Evolutionary conservation across 257 asterid species (phyloP), one percentile per base, ranked within the genome.

Genomic region (Solanum medicagineum): DNA sequence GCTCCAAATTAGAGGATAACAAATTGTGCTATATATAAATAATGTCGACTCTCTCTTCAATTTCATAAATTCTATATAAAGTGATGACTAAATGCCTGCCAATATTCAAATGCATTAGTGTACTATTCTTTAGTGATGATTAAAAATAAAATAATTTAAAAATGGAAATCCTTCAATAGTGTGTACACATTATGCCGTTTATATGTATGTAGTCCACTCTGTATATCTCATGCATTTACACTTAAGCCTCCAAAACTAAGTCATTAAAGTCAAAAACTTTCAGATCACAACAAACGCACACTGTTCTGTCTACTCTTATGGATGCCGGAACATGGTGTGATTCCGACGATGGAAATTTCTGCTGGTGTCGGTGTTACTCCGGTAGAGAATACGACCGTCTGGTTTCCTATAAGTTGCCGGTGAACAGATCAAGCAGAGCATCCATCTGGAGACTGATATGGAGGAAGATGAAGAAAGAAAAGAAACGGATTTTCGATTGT

Each of bases 391-490:
- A 62, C 60, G 24, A 15, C 73, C 62, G 62, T 24, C 22, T 62
- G 12, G 57, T 51, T 29, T 80, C 92, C 80, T 65, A 84, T 44
- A 55, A 80, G 1, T 45, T 59, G 44, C 87, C 84, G 3, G 84
- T n/a, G 63, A 87, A 59, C 29, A 85, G 88, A 85, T 89, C 98
- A 90, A 88, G 81, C 71, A 77, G n/a, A 49, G 44, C 47, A 32
- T 16, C 87, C 59, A 89, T 92, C 17, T 93, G 97, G 98, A 89
- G 85, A 24, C 88, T 86, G 77, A 81, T 94, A 42, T 94, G 97
- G 98, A 91, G 90, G 91, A 95, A 93, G 91, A 87, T 92, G 42
- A 92, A 91, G 93, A 93, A 87, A 57, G 93, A 93, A 89, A 93
- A 90, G 92, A 92, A 92, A 19, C 90, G 80, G 86, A 82, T 89